Conservation (phyloP, 1,139 yeast genomes). For the Debaryomyces singareniensis region DNA sequence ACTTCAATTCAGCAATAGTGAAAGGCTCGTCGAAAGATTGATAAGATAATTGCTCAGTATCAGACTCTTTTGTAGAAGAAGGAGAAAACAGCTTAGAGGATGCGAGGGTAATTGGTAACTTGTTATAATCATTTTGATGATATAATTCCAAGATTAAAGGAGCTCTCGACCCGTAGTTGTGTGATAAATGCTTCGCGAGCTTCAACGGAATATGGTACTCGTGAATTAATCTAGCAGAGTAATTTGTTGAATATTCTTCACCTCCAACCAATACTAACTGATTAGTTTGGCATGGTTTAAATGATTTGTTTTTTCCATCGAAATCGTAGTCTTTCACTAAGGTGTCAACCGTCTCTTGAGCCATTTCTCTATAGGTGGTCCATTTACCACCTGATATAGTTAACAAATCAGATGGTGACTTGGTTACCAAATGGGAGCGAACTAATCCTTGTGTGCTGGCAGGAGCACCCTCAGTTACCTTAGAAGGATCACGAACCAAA, state of each 20-base stretch:
- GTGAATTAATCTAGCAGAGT: constrained; percentile 77
- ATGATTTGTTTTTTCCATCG: constrained; percentile 19
- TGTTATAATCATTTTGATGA: constrained; percentile 45
- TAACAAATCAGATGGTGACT: constrained; percentile 66
- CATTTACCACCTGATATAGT: constrained; percentile 97
- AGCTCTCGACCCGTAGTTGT: constrained; percentile 88
- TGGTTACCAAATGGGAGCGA: constrained; percentile 78
- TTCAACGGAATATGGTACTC: constrained; percentile 66
- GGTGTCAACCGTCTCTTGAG: constrained; percentile 84
- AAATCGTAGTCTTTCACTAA: constrained; percentile 51
- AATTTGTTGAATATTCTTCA: constrained; percentile 56
- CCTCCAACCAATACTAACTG: constrained; percentile 70
- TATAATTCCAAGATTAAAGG: constrained; percentile 68
- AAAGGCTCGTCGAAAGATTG: constrained; percentile 75
- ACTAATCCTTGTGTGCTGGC: constrained; percentile 74
- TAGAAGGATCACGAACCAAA: constrained; percentile 80
- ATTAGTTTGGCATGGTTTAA: constrained; percentile 60
- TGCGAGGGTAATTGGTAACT: constrained; percentile 60
- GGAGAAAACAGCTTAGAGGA: constrained; percentile 29
- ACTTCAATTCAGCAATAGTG: constrained; percentile 85
- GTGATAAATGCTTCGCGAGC: constrained; percentile 77
- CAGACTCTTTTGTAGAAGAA: constrained; percentile 25
- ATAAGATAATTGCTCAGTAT: constrained; percentile 34
- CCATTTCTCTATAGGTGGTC: constrained; percentile 98
- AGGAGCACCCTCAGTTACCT: constrained; percentile 42